Base-by-base conservation (phyloP, 2,329 filamentous ascomycete genomes). In the Cercospora berteroae region DNA sequence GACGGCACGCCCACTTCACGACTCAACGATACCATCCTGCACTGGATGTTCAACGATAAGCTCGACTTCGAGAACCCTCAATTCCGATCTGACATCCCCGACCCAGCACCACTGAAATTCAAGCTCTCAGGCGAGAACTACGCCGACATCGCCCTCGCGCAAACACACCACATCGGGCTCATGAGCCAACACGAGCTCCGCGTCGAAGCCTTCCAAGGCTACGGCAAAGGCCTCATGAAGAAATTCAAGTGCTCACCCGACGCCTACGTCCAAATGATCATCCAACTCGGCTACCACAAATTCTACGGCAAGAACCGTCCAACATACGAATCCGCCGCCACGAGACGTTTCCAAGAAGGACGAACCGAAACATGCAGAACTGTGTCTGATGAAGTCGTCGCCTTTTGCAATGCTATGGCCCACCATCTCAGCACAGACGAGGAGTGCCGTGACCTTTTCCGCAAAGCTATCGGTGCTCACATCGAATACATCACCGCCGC, bases 191-290 rank as follows among this genome's bases (percentile, higher is more conserved):
- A 99, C 80, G 91, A 99, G 80, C 89, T 99, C 56, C 88, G 91
- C 23, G 94, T 99, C 2, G 94, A 98, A 80, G 91, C 93, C 29
- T 99, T 96, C 84, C 94, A 98, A 81, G 94, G 90, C 75, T 99
- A 99, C 80, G 95, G 95, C 79, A 99, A 99, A 84, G 93, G 93
- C 27, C 84, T 99, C 69, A 98, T 99, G 86, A 99, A 99, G 89
- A 96, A 97, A 82, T 98, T 99, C 89, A 96, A 93, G 83, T 97
- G 92, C 87, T 96, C 92, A 27, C 95, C 95, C 31, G 96, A 99
- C 76, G 95, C 94, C 33, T 99, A 96, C 80, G 93, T 98, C 50
- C 95, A 99, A 82, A 95, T 99, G 93, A 84, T 97, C 79, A 99
- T 99, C 79, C 95, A 99, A 81, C 88, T 98, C 63, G 95, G 95